Evolutionary conservation across 1,284 basidiomycete genomes (phyloP), one percentile per base, ranked within the genome.

Genomic region (Boletus subluridellus): DNA sequence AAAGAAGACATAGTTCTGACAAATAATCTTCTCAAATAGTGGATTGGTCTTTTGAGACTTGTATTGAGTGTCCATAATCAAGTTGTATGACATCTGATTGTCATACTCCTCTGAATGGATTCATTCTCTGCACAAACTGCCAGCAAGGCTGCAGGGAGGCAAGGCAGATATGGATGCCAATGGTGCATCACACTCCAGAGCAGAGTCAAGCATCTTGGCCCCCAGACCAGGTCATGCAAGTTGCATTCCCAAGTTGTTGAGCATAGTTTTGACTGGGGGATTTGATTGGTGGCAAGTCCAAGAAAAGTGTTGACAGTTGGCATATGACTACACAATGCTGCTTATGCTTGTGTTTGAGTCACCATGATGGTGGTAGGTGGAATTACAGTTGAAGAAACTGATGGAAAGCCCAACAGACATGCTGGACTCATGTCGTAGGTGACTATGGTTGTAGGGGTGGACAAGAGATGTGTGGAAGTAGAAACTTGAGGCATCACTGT

Each of bases 191-290:
- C 78, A 79, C 49, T 87, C 85, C 8, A 74, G 77, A n/a, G 76
- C 76, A 21, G 77, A 82, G 34, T 89, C 84, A 66, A 94, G 92
- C 92, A 94, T 94, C 78, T 93, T 91, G 68, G 94, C 92, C 0
- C 92, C 91, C 3, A 94, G 73, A 2, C 86, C 90, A 3, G 92
- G 92, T 24, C 92, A 80, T 3, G 79, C 85, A 4, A 90, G 69
- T 10, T 80, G 78, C 61, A 77, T 73, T 3, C 76, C 78, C 3
- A 82, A 82, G 54, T 86, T 83, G 57, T 89, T 92, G 64, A 79
- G 73, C 38, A 82, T 69, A 0, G 89, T 92, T 61, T 90, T 89
- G 3, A 79, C 67, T 0, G 88, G 90, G 24, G 72, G 67, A 17
- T 86, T 82, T n/a, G 78, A 80, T 14, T 76, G 78, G 64, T 87